phyloP scores from a whole-genome alignment of 2,329 filamentous ascomycete genomes.

The Colletotrichum abscissum region DNA sequence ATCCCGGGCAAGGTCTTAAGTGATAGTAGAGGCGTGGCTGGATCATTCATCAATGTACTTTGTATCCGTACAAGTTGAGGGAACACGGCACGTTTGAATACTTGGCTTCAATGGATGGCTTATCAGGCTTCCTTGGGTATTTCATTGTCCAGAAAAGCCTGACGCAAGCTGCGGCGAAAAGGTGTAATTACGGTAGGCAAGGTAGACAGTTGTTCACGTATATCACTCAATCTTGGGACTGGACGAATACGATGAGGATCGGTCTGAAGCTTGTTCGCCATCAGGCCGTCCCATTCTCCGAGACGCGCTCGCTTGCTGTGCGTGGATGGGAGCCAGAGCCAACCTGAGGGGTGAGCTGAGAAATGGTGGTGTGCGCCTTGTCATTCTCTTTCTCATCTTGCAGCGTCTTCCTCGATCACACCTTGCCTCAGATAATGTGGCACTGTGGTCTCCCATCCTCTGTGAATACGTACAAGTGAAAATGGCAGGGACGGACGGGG shows the following conservation, averaged over 20 bases:
- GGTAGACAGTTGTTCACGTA: no score
- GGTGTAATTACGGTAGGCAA: not conserved
- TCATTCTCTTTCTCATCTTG: not conserved
- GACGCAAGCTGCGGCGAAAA: constrained; percentile 21
- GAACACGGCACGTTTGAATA: constrained; percentile 4
- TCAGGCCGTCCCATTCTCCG: constrained; percentile 2
- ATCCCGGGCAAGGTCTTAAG: not conserved
- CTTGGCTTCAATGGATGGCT: not conserved
- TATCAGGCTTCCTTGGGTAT: not conserved
- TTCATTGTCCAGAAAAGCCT: not conserved
- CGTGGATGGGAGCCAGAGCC: not conserved
- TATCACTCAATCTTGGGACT: not conserved
- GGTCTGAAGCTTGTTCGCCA: constrained; percentile 14
- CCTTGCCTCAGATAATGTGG: not conserved
- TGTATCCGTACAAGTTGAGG: not conserved
- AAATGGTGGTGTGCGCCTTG: not conserved
- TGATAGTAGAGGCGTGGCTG: not conserved
- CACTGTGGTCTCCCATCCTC: not conserved
- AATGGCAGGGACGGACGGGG: not conserved
- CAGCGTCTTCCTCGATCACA: not conserved
- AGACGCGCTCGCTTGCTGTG: not conserved
- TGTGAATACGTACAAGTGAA: not conserved
- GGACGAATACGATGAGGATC: constrained; percentile 7
- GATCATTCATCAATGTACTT: not conserved
- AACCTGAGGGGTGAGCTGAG: not conserved